Conservation (phyloP, 2,329 filamentous ascomycete genomes). For the Mycosphaerella sp. region DNA sequence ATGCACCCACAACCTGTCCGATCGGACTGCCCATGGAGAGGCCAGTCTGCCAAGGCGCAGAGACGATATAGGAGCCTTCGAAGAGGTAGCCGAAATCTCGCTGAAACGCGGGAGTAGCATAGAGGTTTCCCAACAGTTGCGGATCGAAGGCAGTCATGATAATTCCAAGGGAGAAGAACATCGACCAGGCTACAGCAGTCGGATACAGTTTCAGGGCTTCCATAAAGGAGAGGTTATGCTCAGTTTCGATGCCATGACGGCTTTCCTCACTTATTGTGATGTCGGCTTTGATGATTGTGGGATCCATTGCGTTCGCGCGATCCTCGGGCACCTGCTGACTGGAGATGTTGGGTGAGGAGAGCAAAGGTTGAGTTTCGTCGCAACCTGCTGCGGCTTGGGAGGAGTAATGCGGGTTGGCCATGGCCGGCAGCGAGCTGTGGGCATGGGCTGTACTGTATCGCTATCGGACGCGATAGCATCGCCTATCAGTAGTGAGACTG, state of each 20-base stretch:
- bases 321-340: too few species aligned
- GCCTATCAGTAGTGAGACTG: too few species aligned
- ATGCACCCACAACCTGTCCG: constrained; percentile 52
- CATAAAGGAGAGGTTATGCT: constrained; percentile 2
- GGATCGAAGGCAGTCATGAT: constrained; percentile 59
- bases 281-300: constrained; percentile 19
- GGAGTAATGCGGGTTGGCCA: too few species aligned
- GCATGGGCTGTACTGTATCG: too few species aligned
- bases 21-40: constrained; percentile 50
- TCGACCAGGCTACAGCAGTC: constrained; percentile 44
- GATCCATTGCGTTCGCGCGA: too few species aligned
- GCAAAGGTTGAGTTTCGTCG: too few species aligned
- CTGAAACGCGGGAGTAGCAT: constrained; percentile 54
- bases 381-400: too few species aligned
- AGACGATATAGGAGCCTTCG: constrained; percentile 36
- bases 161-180: constrained; percentile 55
- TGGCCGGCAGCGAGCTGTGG: too few species aligned
- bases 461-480: too few species aligned
- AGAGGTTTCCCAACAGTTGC: constrained; percentile 58
- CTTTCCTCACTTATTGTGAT: constrained; percentile 28
- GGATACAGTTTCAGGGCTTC: neutral
- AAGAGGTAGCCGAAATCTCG: constrained; percentile 51
- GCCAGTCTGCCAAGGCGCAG: constrained; percentile 38
- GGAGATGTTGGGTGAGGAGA: too few species aligned
- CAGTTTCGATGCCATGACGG: constrained; percentile 16